Base-by-base conservation (phyloP, 177 flowering plant species). In the Vitis hybrid region DNA sequence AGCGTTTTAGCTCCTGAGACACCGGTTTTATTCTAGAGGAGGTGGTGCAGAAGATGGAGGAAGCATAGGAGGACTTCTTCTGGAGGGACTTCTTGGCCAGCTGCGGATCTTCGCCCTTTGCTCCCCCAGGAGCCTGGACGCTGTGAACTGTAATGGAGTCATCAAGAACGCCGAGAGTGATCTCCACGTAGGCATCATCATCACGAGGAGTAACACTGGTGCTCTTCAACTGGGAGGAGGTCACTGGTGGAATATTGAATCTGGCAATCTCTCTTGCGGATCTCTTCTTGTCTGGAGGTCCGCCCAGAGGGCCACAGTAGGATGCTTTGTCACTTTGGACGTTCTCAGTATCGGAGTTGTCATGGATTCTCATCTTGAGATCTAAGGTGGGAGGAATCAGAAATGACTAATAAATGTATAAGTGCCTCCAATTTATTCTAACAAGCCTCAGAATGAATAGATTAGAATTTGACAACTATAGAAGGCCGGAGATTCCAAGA, bases 111-210 rank as follows among this genome's bases (percentile, higher is more conserved):
- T 84, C 86, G 60, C 78, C 86, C 6, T 73, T 83, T 1, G 33
- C 72, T 0, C 82, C 81, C 5, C 77, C 79, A 1, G 89, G 81
- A 0, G 88, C 60, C 49, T 79, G 84, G 5, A 86, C 86, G 59
- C 90, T 84, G 70, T 85, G 90, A 18, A 87, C 86, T 1, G 90
- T 86, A 15, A 89, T 86, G 0, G 87, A 79, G 53, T 89, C 89
- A 8, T 83, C 85, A 1, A 84, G 80, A 3, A 86, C 84, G 56
- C 87, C 93, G 66, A 89, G 83, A 0, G 89, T 86, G 70, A 86
- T 78, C 81, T 89, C 90, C 3, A 89, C 87, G 57, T 83, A 86
- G 0, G 71, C 74, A 2, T 85, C 85, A n/a, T 79, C 81, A 6
- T 26, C 55, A 26, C 29, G 29, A 26, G 29, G 29, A 26, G 29